A percentile compares a stretch with the other conserved stretches of the same genome.
Conservation (phyloP, 139 green algal species). For the Zygnema circumcarinatum region DNA sequence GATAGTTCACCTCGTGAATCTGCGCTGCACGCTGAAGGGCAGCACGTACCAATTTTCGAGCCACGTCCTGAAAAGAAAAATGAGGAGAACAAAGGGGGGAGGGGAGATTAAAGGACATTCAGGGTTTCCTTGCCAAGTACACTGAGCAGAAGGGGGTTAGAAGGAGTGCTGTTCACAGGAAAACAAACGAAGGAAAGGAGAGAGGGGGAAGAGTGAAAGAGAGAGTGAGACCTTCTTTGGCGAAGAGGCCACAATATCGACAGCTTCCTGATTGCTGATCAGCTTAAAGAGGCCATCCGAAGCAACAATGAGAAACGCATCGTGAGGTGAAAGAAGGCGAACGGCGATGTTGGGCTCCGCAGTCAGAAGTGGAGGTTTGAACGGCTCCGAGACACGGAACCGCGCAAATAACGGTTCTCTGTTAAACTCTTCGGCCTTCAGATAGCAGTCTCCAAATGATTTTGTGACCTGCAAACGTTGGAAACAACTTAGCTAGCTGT, state of each 20-base stretch:
- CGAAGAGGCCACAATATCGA: conserved; percentile 66
- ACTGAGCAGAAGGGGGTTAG: too few relatives aligned
- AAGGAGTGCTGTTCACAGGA: too few relatives aligned
- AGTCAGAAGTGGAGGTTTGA: conserved; percentile 46
- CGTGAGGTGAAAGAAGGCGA: conserved; percentile 56
- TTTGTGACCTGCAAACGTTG: conserved; percentile 39
- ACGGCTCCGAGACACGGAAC: conserved; percentile 53
- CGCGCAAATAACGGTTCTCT: conserved; percentile 52
- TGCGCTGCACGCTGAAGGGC: conserved; percentile 42
- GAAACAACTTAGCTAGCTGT: too few relatives aligned
- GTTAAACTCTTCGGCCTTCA: conserved; percentile 55
- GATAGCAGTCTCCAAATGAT: conserved; percentile 46
- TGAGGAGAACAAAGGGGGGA: not conserved
- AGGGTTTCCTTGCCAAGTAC: too few relatives aligned
- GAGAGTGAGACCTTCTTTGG: conserved; percentile 30
- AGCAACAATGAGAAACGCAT: conserved; percentile 86
- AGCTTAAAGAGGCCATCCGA: conserved; percentile 96
- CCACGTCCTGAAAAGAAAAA: conserved; percentile 38
- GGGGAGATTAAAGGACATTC: too few relatives aligned
- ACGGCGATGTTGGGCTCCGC: conserved; percentile 36
- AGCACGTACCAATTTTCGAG: conserved; percentile 32
- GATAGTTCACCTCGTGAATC: conserved; percentile 48
- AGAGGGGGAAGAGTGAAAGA: too few relatives aligned
- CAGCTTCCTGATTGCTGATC: conserved; percentile 84
- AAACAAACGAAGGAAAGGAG: too few relatives aligned